phyloP scores from a whole-genome alignment of 2,329 filamentous ascomycete genomes.

The Pseudocercospora musae region DNA sequence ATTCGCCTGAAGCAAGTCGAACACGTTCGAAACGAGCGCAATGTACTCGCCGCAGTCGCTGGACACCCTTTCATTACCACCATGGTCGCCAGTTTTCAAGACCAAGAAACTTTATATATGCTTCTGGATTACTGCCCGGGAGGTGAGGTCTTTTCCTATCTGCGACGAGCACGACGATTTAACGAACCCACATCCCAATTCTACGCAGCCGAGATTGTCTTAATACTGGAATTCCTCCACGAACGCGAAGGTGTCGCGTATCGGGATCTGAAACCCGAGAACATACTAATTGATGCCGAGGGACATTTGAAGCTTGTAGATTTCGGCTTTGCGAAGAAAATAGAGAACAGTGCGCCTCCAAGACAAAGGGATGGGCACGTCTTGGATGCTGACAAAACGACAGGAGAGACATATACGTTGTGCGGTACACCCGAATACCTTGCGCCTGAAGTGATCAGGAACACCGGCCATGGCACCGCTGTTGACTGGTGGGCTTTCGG shows the following conservation, averaged over 20 bases:
- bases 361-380: constrained; percentile 3
- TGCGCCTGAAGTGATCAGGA: constrained; percentile 79
- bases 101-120: constrained; percentile 76
- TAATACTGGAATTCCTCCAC: constrained; percentile 77
- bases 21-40: constrained; percentile 79
- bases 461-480: constrained; percentile 68
- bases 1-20: constrained; percentile 83
- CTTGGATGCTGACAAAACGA: constrained; percentile 18
- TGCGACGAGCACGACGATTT: constrained; percentile 73
- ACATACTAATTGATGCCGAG: constrained; percentile 71
- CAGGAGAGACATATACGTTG: constrained; percentile 73
- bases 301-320: constrained; percentile 81
- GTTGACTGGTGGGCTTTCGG: constrained; percentile 89
- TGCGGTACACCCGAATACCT: constrained; percentile 83
- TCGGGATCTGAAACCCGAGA: constrained; percentile 78
- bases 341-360: constrained; percentile 54
- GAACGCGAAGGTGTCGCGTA: constrained; percentile 78
- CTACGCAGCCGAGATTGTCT: constrained; percentile 79
- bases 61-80: constrained; percentile 82
- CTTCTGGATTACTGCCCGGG: constrained; percentile 80
- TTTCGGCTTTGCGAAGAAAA: constrained; percentile 79
- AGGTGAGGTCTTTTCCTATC: constrained; percentile 80
- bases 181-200: constrained; percentile 75
- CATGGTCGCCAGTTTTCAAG: constrained; percentile 74
- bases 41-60: constrained; percentile 71